These are phyloP conservation scores for Geum urbanum DNA, from an alignment of 306 rosid species.

Conservation along the genomic window DNA sequence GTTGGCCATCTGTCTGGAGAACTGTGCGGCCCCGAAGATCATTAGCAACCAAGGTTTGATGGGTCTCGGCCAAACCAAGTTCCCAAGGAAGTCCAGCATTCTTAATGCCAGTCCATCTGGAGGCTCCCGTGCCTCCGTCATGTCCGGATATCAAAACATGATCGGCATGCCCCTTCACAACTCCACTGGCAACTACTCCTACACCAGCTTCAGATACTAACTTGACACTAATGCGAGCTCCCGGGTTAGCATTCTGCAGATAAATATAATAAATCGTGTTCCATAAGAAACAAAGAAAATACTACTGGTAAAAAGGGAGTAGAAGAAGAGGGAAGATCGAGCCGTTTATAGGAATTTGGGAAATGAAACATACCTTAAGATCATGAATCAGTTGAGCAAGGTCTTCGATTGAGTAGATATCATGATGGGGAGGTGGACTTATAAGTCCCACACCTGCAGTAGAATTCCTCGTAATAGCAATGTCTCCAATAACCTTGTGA, in stretches of 20 bases:
- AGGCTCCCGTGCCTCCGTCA: slow-evolving; percentile 99
- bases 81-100: slow-evolving; percentile 99
- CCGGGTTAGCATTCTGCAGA: slow-evolving; percentile 80
- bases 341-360: background rate
- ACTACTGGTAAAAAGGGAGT: background rate
- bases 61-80: slow-evolving; percentile 98
- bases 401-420: slow-evolving; percentile 96
- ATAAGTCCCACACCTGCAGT: slow-evolving; percentile 99
- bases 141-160: slow-evolving; percentile 96
- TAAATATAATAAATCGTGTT: slow-evolving; percentile 11
- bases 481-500: slow-evolving; percentile 94
- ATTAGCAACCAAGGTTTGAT: slow-evolving; percentile 95
- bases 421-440: slow-evolving; percentile 99
- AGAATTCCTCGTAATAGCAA: slow-evolving; percentile 90
- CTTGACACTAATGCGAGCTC: slow-evolving; percentile 96
- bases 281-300: background rate
- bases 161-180: slow-evolving; percentile 97
- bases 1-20: slow-evolving; percentile 99
- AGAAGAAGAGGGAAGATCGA: background rate
- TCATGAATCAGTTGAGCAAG: slow-evolving; percentile 95
- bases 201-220: slow-evolving; percentile 98
- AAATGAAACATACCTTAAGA: slow-evolving; percentile 54
- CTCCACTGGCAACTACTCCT: slow-evolving; percentile 98
- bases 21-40: slow-evolving; percentile 92
- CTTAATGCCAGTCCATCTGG: slow-evolving; percentile 99